A percentile compares a stretch with the other conserved stretches of the same genome.
phyloP scores from a whole-genome alignment of 2,329 filamentous ascomycete genomes.

The Paecilomyces variotii region DNA sequence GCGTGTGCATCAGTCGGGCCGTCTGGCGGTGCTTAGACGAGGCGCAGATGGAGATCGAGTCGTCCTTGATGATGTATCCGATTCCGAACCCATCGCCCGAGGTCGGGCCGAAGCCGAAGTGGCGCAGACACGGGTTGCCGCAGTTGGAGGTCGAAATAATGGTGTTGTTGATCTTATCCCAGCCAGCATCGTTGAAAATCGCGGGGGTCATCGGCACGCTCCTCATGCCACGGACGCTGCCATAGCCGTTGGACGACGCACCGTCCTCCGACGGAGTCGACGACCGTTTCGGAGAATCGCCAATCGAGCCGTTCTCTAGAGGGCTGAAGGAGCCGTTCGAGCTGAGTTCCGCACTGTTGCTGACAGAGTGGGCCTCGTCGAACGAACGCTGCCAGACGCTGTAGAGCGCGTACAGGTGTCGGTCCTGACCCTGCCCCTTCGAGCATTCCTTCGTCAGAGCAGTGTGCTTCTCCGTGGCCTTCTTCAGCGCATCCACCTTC shows the following conservation, averaged over 20 bases:
- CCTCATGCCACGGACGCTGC: constrained; percentile 44
- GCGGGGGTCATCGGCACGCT: constrained; percentile 50
- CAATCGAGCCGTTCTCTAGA: constrained; percentile 20
- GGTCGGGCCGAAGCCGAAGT: constrained; percentile 94
- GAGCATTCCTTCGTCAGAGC: constrained; percentile 74
- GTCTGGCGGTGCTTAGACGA: constrained; percentile 93
- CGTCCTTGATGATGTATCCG: constrained; percentile 97
- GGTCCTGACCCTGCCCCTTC: constrained; percentile 83
- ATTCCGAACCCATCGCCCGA: constrained; percentile 94
- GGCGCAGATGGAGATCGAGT: constrained; percentile 82
- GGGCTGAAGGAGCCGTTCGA: constrained; percentile 60
- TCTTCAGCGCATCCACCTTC: constrained; percentile 78
- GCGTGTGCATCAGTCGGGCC: constrained; percentile 74
- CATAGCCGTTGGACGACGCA: constrained; percentile 45
- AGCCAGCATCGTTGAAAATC: constrained; percentile 80
- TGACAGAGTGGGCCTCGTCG: constrained; percentile 57
- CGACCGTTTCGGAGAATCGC: constrained; percentile 19
- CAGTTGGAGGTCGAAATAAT: constrained; percentile 98
- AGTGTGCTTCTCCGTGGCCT: constrained; percentile 76
- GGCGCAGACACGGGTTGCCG: constrained; percentile 85
- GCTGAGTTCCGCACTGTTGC: constrained; percentile 42
- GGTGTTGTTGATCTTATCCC: constrained; percentile 92
- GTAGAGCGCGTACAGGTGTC: constrained; percentile 88
- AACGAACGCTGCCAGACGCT: constrained; percentile 89
- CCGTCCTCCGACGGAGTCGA: constrained; percentile 38